Percentiles rank a stretch among this genome's conserved stretches.
Conservation (phyloP, 371 early-diverging fungal species). For the Zancudomyces culisetae region DNA sequence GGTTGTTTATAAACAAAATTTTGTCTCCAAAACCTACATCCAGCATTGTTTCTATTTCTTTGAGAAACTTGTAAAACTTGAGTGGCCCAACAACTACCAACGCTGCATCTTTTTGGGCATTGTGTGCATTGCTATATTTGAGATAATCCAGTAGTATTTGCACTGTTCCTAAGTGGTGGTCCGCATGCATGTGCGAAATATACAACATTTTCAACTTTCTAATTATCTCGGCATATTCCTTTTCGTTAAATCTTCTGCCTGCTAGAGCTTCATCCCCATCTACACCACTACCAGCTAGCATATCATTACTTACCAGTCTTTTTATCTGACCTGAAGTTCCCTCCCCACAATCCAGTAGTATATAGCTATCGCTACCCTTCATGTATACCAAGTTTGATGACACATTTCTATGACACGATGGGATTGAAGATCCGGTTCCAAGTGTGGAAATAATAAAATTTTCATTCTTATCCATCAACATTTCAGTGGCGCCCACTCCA, state of each 20-base stretch:
- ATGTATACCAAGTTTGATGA: constrained; percentile 58
- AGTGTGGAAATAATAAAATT: constrained; percentile 36
- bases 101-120: constrained; percentile 2
- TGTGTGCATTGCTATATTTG: constrained; percentile 21
- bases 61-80: constrained; percentile 28
- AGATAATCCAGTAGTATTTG: constrained; percentile 44
- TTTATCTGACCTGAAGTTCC: constrained; percentile 86
- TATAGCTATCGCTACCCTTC: constrained; percentile 33
- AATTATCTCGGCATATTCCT: constrained; percentile 16
- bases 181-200: constrained; percentile 96
- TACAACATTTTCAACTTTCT: constrained; percentile 38
- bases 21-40: constrained; percentile 28
- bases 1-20: constrained; percentile 17
- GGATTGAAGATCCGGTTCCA: constrained; percentile 94
- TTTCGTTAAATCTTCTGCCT: constrained; percentile 7
- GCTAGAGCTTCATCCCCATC: not conserved
- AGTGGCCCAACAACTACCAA: constrained; percentile 30
- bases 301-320: constrained; percentile 58
- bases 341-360: constrained; percentile 94
- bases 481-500: not conserved
- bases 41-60: constrained; percentile 29
- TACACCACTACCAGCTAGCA: no score
- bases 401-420: constrained; percentile 92
- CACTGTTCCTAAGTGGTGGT: constrained; percentile 92
- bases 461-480: not conserved